Conservation (phyloP, 1,284 basidiomycete species). For the Anthracocystis panici-leucophaei region DNA sequence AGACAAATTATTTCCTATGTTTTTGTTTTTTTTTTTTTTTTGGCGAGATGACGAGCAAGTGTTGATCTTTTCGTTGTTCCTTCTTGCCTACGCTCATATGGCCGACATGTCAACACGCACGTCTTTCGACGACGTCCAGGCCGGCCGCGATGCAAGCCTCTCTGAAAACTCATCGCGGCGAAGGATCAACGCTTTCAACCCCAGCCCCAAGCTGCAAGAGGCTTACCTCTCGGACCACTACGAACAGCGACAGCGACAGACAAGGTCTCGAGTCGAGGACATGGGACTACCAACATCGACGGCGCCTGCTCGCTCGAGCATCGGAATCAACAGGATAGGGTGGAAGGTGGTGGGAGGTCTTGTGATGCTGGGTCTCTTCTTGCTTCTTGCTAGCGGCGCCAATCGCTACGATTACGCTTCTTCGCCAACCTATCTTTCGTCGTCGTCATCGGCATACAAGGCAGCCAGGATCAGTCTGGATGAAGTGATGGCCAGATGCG, state of each 20-base stretch:
- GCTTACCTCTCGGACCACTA: neutral
- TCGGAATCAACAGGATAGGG: neutral
- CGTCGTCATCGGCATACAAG: conserved; percentile 12
- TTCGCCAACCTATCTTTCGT: conserved; percentile 12
- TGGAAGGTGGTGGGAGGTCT: conserved; percentile 15
- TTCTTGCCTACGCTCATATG: neutral
- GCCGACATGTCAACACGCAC: conserved; percentile 1
- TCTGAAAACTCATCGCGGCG: conserved; percentile 3
- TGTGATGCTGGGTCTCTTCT: conserved; percentile 17
- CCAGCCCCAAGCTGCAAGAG: conserved; percentile 2
- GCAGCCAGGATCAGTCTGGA: conserved; percentile 1
- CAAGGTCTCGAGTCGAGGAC: neutral
- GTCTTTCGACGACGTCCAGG: neutral
- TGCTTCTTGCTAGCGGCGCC: conserved; percentile 18
- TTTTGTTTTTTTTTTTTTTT: neutral
- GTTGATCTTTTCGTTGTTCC: neutral
- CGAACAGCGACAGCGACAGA: neutral
- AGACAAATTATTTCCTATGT: neutral
- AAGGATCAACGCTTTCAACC: conserved; percentile 16
- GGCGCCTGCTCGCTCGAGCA: neutral
- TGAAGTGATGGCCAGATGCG: conserved; percentile 19
- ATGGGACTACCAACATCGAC: neutral
- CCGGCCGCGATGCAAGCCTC: neutral
- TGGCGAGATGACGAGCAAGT: neutral
- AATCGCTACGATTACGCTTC: conserved; percentile 10